Evolutionary conservation across 345 rosid genomes (phyloP).

Genomic region (Hibiscus syriacus): DNA sequence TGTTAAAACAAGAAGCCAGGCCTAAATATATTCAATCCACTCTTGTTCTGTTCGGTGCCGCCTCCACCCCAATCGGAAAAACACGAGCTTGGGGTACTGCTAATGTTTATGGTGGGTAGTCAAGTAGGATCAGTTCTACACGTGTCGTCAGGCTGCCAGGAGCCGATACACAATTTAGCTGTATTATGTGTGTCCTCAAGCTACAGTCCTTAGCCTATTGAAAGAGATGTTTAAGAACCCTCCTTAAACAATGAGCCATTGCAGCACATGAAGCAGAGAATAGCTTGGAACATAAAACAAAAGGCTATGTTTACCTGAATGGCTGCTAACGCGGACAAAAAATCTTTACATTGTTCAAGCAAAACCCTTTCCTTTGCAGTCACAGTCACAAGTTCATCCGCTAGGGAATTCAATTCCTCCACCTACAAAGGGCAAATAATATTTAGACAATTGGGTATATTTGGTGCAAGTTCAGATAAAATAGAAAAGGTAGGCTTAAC

Average conservation of each 20-base stretch:
- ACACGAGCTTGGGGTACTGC: slow-evolving; percentile 27
- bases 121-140: slow-evolving; percentile 63
- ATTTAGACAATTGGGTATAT: not conserved
- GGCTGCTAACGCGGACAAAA: too few relatives aligned
- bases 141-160: too few relatives aligned
- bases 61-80: slow-evolving; percentile 24
- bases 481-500: too few relatives aligned
- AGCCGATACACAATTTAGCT: slow-evolving; percentile 51
- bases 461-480: too few relatives aligned
- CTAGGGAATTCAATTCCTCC: too few relatives aligned
- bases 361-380: too few relatives aligned
- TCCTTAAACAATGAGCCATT: not conserved
- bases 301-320: too few relatives aligned
- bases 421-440: slow-evolving; percentile 30
- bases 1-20: slow-evolving; percentile 23
- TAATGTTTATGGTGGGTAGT: slow-evolving; percentile 44
- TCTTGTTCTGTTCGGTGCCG: slow-evolving; percentile 30
- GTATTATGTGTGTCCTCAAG: slow-evolving; percentile 80
- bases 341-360: too few relatives aligned
- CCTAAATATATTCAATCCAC: slow-evolving; percentile 14
- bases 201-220: slow-evolving; percentile 74
- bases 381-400: too few relatives aligned
- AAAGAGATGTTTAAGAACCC: not conserved
- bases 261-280: slow-evolving; percentile 8
- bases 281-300: not conserved